Base-by-base conservation (phyloP, 768 basidiomycete species). In the Kockovaella imperatae region DNA sequence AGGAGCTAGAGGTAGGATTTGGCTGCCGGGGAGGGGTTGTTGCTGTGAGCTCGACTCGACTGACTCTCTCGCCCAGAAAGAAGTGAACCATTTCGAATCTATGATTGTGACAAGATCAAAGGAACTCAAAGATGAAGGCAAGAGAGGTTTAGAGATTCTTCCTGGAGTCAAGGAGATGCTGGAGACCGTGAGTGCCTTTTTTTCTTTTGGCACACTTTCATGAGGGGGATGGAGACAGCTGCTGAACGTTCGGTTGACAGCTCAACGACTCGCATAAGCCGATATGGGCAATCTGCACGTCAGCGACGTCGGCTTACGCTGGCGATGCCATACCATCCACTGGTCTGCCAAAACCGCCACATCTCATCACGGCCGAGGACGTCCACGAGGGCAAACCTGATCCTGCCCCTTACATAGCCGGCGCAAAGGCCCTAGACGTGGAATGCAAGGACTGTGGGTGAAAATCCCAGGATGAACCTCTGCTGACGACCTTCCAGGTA, bases 331-430 rank as follows among this genome's bases (percentile, higher is more conserved):
- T 91, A 28, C 67, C 77, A 32, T 77, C 78, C 29, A 80, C 83
- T 35, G 78, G 76, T 1, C 74, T 89, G 17, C 77, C 81, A 2
- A 49, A 78, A 2, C 83, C 85, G 2, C 70, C 70, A 2, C 74
- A 80, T 14, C 74, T 83, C 43, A 78, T 90, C 57, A 88, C 86
- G 2, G 81, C 83, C 5, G 79, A 83, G 69, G 83, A 89, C 54
- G 83, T 83, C 3, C 68, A 68, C 11, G 72, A 80, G 42, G 87
- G 88, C 36, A 91, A 91, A 73, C 89, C 89, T n/a, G 77, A 83
- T 61, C 87, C 89, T 0, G 86, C 79, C 29, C 90, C 90, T 18
- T 95, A 91, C 71, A 73, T 89, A 13, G 79, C 80, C 0, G 88
- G 88, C 10, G 87, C 87, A 18, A 57, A 71, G 45, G 75, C 75